Base-by-base conservation (phyloP, 2,329 filamentous ascomycete genomes). In the Coniochaeta pulveracea region DNA sequence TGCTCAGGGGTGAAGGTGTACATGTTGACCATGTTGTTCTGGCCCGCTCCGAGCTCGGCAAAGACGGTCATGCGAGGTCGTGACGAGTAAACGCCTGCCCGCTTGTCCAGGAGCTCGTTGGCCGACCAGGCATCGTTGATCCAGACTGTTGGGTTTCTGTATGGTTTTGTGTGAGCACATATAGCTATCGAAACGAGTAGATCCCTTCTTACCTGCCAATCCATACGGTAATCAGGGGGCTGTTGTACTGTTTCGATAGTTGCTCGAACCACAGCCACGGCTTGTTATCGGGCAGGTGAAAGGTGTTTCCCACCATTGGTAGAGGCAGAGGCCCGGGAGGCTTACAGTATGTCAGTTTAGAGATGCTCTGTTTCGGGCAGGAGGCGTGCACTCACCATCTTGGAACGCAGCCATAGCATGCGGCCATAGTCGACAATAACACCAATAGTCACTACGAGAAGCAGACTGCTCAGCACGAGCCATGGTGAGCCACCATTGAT, bases 181-280 rank as follows among this genome's bases (percentile, higher is more conserved):
- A 15, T 23, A 9, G n/a, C n/a, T 24, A 24, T 24, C n/a, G 22
- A 8, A n/a, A 24, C 22, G n/a, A n/a, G 9, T n/a, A 24, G 9
- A n/a, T 24, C 5, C n/a, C n/a, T 14, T 33, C 42, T 47, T 30
- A 59, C 55, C 59, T 51, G n/a, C 65, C 64, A 29, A 72, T 66
- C 69, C 69, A 73, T 42, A 69, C 63, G 0, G 69, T 73, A 30
- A 74, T 64, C 6, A 73, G 43, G 0, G 66, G 62, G 1, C 61
- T 54, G 5, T 63, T 49, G 43, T 69, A 64, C 29, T 52, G 45
- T 41, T 66, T 64, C 4, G 69, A 66, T 0, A 72, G 49, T 40
- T 65, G 46, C 34, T 74, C 66, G 40, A 74, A 72, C 47, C 66
- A 68, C 16, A 72, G 57, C 70, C 70, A 75, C 3, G 70, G 69